A percentile compares a stretch with the other conserved stretches of the same genome.
phyloP scores from a whole-genome alignment of 2,329 filamentous ascomycete genomes.

The Aureobasidium vineae region DNA sequence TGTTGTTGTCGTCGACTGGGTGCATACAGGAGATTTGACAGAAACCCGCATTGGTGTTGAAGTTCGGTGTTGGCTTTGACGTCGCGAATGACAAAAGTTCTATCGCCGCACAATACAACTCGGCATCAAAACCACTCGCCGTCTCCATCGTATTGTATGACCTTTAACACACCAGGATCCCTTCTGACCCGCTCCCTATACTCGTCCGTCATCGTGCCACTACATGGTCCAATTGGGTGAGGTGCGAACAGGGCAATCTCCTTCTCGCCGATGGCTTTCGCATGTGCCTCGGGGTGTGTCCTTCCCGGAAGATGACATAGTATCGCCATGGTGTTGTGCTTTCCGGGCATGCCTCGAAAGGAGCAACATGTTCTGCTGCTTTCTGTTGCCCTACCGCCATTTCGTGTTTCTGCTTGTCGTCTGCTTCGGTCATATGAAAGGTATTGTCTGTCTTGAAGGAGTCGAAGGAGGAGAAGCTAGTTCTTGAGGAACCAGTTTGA shows the following conservation, averaged over 20 bases:
- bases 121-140: neutral
- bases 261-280: neutral
- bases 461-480: too few relatives aligned
- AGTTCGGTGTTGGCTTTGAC: too few relatives aligned
- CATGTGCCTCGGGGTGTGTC: neutral
- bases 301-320: neutral
- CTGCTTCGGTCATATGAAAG: neutral
- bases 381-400: neutral
- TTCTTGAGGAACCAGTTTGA: too few relatives aligned
- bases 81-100: too few relatives aligned
- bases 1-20: too few relatives aligned
- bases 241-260: neutral
- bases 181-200: neutral
- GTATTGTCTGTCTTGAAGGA: too few relatives aligned
- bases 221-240: neutral
- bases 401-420: neutral
- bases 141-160: neutral
- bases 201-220: neutral
- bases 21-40: too few relatives aligned
- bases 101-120: too few relatives aligned
- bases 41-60: too few relatives aligned
- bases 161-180: neutral
- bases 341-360: neutral
- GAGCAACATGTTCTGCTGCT: neutral
- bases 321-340: neutral